These are phyloP conservation scores for Penicillium coprophilum DNA, from an alignment of 495 filamentous ascomycete genomes.

Conservation along the genomic window DNA sequence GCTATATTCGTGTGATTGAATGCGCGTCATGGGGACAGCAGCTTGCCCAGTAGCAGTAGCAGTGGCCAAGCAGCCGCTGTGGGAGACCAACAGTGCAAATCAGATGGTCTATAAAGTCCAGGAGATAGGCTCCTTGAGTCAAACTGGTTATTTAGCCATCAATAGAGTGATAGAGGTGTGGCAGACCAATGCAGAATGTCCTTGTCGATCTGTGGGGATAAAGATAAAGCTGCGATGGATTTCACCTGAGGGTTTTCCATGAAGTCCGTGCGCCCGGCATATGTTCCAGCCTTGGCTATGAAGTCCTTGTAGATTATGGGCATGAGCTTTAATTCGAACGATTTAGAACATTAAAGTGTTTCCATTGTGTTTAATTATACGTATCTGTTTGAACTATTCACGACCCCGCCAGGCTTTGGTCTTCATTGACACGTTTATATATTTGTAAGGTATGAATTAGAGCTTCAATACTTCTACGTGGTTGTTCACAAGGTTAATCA, in stretches of 20 bases:
- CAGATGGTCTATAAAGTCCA: background rate
- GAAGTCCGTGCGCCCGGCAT: constrained; percentile 4
- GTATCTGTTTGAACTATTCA: background rate
- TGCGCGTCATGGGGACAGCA: constrained; percentile 6
- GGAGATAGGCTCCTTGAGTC: background rate
- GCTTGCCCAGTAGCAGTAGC: background rate
- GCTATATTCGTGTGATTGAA: constrained; percentile 9
- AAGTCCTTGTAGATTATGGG: background rate
- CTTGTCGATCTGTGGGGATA: constrained; percentile 16
- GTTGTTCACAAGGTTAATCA: background rate
- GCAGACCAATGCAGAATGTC: background rate
- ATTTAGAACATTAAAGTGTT: background rate
- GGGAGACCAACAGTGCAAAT: background rate
- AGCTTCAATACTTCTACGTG: background rate
- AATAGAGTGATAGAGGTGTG: background rate
- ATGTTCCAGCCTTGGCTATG: background rate
- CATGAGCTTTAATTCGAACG: background rate
- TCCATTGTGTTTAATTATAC: background rate
- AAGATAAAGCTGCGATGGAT: constrained; percentile 4
- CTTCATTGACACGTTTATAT: background rate
- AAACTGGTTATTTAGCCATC: background rate
- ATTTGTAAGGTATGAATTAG: background rate
- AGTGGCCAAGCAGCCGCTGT: background rate
- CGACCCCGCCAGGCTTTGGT: background rate
- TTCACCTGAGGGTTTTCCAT: constrained; percentile 3